Evolutionary conservation across 768 basidiomycete species (phyloP).

Genomic region (Amanita pseudoporphyria): DNA sequence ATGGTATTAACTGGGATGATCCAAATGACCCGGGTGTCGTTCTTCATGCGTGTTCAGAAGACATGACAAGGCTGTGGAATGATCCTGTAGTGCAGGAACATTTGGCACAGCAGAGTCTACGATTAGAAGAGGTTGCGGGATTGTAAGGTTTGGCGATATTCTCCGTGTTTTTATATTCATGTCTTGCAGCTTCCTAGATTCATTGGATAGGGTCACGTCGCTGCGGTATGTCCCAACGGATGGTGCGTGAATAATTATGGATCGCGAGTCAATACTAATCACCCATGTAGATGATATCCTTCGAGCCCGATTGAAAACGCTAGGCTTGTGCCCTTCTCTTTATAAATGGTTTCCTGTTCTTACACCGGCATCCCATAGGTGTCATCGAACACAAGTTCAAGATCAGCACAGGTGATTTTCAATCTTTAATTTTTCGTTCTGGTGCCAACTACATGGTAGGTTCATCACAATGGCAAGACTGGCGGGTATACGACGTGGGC

Average conservation of each 20-base stretch:
- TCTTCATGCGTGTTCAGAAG: slow-evolving; percentile 47
- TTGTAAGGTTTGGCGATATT: slow-evolving; percentile 40
- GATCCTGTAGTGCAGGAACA: slow-evolving; percentile 43
- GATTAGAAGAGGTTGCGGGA: slow-evolving; percentile 59
- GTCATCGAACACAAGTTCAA: slow-evolving; percentile 66
- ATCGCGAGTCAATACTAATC: background rate
- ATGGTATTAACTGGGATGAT: slow-evolving; percentile 32
- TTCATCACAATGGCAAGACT: slow-evolving; percentile 23
- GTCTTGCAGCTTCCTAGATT: slow-evolving; percentile 56
- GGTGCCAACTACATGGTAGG: slow-evolving; percentile 11
- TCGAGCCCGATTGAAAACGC: slow-evolving; percentile 58
- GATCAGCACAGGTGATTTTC: slow-evolving; percentile 33
- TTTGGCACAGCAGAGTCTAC: slow-evolving; percentile 41
- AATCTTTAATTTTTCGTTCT: slow-evolving; percentile 2
- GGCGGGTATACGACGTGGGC: slow-evolving; percentile 45
- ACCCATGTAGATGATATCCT: slow-evolving; percentile 54
- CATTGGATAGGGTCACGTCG: slow-evolving; percentile 50
- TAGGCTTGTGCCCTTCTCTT: slow-evolving; percentile 18
- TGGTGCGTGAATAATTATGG: slow-evolving; percentile 28
- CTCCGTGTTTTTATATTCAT: background rate
- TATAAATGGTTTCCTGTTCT: background rate
- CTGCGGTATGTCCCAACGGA: slow-evolving; percentile 58
- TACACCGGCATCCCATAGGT: slow-evolving; percentile 23
- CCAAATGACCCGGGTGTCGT: slow-evolving; percentile 49
- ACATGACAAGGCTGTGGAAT: slow-evolving; percentile 60